Percentiles rank a stretch among this genome's conserved stretches.
phyloP scores from a whole-genome alignment of 306 rosid genomes.

The Vigna unguiculata region DNA sequence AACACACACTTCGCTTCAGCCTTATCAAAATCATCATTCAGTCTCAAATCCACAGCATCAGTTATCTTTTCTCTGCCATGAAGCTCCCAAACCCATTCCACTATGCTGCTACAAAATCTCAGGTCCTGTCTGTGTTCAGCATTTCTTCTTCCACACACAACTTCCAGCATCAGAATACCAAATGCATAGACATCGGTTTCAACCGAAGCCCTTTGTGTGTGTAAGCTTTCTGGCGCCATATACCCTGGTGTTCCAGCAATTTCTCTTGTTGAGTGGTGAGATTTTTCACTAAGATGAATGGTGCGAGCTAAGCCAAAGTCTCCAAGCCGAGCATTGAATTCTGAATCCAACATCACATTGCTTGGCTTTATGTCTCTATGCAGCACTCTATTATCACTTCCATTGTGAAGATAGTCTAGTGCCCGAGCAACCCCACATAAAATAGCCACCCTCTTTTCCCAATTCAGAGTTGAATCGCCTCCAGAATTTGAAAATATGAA shows the following conservation, averaged over 20 bases:
- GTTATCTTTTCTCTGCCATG: background rate
- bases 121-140: background rate
- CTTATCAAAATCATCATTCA: conserved; percentile 19
- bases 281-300: background rate
- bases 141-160: conserved; percentile 10
- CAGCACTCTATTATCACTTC: conserved; percentile 19
- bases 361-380: conserved; percentile 33
- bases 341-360: conserved; percentile 24
- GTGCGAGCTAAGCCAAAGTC: conserved; percentile 28
- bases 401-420: conserved; percentile 18
- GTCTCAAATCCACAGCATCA: background rate
- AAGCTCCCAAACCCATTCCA: conserved; percentile 19
- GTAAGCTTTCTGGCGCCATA: conserved; percentile 27
- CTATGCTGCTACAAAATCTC: background rate
- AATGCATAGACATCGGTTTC: conserved; percentile 23
- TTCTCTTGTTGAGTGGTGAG: conserved; percentile 34
- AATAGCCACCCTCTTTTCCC: conserved; percentile 5
- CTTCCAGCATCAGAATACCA: conserved; percentile 22
- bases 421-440: background rate
- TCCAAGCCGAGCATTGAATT: conserved; percentile 28
- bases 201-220: conserved; percentile 13
- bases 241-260: conserved; percentile 31
- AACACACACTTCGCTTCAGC: conserved; percentile 11
- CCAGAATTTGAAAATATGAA: background rate
- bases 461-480: conserved; percentile 9